Evolutionary conservation across 768 basidiomycete genomes (phyloP).

Genomic region (Boletus subcaerulescens): DNA sequence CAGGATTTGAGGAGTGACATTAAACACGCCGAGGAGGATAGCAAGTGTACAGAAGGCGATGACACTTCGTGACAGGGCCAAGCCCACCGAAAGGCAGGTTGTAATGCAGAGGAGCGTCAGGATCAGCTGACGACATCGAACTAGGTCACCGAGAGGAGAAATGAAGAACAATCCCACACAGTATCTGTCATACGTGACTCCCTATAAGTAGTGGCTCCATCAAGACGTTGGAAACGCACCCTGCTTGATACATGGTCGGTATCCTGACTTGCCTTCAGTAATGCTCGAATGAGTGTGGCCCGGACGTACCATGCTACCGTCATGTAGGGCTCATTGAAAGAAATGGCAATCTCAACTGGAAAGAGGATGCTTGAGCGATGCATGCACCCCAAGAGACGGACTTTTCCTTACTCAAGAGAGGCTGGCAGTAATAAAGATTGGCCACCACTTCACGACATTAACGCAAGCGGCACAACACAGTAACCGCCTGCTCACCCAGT

Average conservation of each 20-base stretch:
- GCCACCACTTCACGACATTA: slow-evolving; percentile 37
- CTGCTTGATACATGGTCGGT: slow-evolving; percentile 65
- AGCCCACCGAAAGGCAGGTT: slow-evolving; percentile 37
- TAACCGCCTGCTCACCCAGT: slow-evolving; percentile 33
- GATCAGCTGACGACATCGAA: slow-evolving; percentile 42
- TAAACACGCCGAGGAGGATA: slow-evolving; percentile 37
- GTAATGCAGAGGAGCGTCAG: slow-evolving; percentile 34
- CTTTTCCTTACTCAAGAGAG: slow-evolving; percentile 57
- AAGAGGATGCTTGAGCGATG: neutral
- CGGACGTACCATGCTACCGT: slow-evolving; percentile 32
- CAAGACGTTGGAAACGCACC: slow-evolving; percentile 36
- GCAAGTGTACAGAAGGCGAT: slow-evolving; percentile 33
- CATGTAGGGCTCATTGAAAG: slow-evolving; percentile 35
- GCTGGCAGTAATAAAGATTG: slow-evolving; percentile 83
- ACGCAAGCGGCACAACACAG: neutral
- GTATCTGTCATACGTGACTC: neutral
- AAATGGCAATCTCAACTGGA: slow-evolving; percentile 33
- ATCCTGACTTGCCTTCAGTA: slow-evolving; percentile 38
- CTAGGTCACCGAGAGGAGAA: slow-evolving; percentile 45
- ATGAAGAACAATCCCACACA: slow-evolving; percentile 40
- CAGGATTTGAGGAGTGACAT: slow-evolving; percentile 39
- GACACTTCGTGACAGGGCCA: slow-evolving; percentile 37
- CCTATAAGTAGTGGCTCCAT: neutral
- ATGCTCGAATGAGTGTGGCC: neutral
- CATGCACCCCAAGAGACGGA: neutral